phyloP scores from a whole-genome alignment of 257 asterid species.

The Nicotiana attenuata region DNA sequence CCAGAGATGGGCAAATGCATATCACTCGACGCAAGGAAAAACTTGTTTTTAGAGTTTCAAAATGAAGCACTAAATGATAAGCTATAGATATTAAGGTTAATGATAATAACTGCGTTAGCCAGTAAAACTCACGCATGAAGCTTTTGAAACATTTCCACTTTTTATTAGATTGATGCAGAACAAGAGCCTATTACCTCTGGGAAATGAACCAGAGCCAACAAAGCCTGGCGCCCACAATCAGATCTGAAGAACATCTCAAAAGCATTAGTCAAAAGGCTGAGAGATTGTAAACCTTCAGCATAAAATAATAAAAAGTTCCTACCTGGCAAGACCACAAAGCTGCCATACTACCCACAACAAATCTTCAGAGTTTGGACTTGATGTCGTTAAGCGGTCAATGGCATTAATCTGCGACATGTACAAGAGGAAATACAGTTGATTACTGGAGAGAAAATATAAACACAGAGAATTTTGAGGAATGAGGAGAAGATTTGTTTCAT shows the following conservation, averaged over 20 bases:
- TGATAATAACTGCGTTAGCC: not conserved
- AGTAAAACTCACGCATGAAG: not conserved
- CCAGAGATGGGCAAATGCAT: slow-evolving; percentile 4
- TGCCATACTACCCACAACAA: slow-evolving; percentile 95
- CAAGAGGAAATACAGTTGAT: slow-evolving; percentile 20
- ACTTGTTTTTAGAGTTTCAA: not conserved
- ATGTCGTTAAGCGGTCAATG: slow-evolving; percentile 59
- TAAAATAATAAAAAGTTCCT: slow-evolving; percentile 14
- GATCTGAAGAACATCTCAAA: slow-evolving; percentile 52
- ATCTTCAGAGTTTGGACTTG: slow-evolving; percentile 77
- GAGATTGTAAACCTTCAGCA: not conserved
- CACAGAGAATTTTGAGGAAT: not conserved
- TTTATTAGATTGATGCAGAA: not conserved
- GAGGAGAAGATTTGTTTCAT: not conserved
- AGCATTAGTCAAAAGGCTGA: slow-evolving; percentile 7
- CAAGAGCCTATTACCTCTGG: slow-evolving; percentile 62
- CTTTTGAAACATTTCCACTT: not conserved
- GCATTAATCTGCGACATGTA: slow-evolving; percentile 52
- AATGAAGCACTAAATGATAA: not conserved
- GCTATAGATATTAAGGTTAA: not conserved
- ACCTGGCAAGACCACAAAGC: slow-evolving; percentile 91
- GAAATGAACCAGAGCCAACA: slow-evolving; percentile 75
- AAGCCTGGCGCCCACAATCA: slow-evolving; percentile 92
- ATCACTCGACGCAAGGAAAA: not conserved
- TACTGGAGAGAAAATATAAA: slow-evolving; percentile 5